phyloP scores from a whole-genome alignment of 257 asterid species.

The Nicotiana undulata region DNA sequence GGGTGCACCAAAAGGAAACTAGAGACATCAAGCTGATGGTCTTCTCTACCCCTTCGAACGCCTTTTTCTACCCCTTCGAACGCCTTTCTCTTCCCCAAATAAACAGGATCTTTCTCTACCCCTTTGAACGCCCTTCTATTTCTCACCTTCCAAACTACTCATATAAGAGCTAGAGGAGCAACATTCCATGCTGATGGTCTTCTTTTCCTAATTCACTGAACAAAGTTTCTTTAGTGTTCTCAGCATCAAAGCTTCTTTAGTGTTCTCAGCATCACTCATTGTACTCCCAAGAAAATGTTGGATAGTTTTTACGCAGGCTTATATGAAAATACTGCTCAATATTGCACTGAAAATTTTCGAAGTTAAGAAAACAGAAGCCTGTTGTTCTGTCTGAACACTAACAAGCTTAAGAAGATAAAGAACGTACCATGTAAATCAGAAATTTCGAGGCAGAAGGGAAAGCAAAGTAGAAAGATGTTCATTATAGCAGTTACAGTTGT shows the following conservation, averaged over 20 bases:
- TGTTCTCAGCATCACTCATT: too few species aligned
- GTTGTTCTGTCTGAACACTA: background rate
- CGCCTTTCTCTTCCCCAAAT: too few species aligned
- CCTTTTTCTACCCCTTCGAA: background rate
- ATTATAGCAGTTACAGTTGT: background rate
- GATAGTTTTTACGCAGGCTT: background rate
- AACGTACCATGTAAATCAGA: background rate
- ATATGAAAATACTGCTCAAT: background rate
- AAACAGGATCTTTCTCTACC: background rate
- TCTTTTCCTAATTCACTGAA: background rate
- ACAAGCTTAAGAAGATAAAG: background rate
- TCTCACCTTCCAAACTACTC: constrained; percentile 4
- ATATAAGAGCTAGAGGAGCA: background rate
- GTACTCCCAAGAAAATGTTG: background rate
- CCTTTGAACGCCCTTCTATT: background rate
- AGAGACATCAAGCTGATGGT: background rate
- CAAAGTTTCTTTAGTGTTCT: too few species aligned
- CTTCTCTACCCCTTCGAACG: background rate
- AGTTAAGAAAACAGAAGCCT: background rate
- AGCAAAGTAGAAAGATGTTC: background rate
- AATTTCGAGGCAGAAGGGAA: background rate
- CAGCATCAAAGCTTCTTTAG: too few species aligned
- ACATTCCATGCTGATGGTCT: background rate
- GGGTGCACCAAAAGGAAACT: background rate
- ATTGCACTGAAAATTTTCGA: background rate